Base-by-base conservation (phyloP, 108 stramenopile genomes). In the Craspedostauros australis region DNA sequence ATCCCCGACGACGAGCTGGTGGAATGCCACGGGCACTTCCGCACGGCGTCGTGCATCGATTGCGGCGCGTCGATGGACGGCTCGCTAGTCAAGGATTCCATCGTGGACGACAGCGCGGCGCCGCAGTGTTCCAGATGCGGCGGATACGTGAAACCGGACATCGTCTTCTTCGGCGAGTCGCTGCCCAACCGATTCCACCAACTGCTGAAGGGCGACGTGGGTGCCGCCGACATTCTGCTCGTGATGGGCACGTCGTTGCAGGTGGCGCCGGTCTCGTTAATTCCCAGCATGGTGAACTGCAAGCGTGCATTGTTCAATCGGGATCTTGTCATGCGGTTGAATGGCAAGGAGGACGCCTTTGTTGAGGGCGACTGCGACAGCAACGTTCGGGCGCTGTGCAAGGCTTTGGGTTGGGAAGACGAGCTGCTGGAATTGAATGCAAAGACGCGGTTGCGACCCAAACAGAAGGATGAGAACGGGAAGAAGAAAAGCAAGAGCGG, bases 21-120 rank as follows among this genome's bases (percentile, higher is more conserved):
- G 18, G 91, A 95, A 68, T 93, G 91, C 44, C 96, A 97, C 56
- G 96, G 96, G 18, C 80, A 87, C 50, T 92, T 95, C 44, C 83
- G 90, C 5, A 79, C 84, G 0, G 66, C 84, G 3, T 69, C 77
- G 0, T 92, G 90, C 49, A 80, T 70, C 14, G 31, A 46, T 1
- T 92, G 90, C 49, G 36, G 52, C 0, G 46, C 44, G 8, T 24
- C 64, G 6, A 65, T 62, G 44, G 79, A 85, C 44, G 65, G 64
- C 9, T 66, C 71, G 20, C 62, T 73, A 20, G 74, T 75, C 50
- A 78, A 83, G 48, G 50, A 71, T 11, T 50, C 57, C 14, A 88
- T 94, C 54, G 51, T 94, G 14, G 57, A 75, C 21, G 50, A 79
- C 5, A 70, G 68, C 37, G 37, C 46, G 20, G 71, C 68, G 6